Conservation (phyloP, 805 yeast genomes). For the Lipomyces yamadae region DNA sequence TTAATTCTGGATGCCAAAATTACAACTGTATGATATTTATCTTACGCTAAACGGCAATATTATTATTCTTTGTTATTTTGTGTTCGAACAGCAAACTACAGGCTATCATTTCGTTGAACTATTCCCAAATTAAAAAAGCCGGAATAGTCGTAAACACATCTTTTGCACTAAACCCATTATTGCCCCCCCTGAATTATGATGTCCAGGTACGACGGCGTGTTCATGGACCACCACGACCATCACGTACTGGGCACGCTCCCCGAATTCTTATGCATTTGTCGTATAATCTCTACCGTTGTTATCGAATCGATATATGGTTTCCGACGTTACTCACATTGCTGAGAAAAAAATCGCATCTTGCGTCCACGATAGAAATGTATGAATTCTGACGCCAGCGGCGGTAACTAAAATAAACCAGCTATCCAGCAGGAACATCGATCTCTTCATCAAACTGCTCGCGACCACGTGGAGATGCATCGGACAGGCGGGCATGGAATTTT, state of each 20-base stretch:
- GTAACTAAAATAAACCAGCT: not conserved
- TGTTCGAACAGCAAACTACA: not conserved
- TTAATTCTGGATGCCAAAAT: not conserved
- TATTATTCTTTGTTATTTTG: not conserved
- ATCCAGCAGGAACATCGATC: not conserved
- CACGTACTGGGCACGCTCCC: not conserved
- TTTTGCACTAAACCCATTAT: not conserved
- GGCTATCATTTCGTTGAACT: not conserved
- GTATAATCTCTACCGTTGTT: not conserved
- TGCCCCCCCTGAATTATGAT: not conserved
- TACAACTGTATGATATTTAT: no score
- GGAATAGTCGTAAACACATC: not conserved
- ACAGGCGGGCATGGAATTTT: slow-evolving; percentile 1
- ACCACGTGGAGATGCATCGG: not conserved
- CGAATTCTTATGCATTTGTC: not conserved
- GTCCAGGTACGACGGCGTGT: not conserved
- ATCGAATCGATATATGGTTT: not conserved
- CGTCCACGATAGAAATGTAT: not conserved
- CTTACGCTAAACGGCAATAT: no score
- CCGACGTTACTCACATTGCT: not conserved
- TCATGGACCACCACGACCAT: not conserved
- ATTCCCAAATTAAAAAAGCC: not conserved
- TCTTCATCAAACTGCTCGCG: not conserved
- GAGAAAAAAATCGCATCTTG: slow-evolving; percentile 1
- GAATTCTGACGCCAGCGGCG: not conserved